phyloP scores from a whole-genome alignment of 345 rosid species.

The Heritiera littoralis region DNA sequence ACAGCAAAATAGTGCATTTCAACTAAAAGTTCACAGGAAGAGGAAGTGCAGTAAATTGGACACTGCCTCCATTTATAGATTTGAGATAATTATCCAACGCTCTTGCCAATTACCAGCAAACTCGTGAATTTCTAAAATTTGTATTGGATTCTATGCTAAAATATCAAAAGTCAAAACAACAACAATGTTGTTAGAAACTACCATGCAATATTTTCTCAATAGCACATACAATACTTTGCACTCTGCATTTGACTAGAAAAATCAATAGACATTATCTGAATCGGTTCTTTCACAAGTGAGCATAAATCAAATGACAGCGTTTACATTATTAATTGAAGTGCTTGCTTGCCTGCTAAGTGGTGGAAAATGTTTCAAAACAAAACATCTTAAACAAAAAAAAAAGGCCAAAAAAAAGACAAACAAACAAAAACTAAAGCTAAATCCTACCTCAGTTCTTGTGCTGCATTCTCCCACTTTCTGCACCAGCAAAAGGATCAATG shows the following conservation, averaged over 20 bases:
- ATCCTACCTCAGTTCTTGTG: constrained; percentile 75
- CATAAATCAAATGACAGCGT: neutral
- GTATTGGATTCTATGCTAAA: neutral
- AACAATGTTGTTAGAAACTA: neutral
- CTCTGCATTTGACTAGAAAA: neutral
- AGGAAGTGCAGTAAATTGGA: neutral
- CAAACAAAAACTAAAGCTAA: neutral
- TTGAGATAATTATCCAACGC: no score
- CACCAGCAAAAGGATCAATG: constrained; percentile 89
- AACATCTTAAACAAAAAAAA: no score
- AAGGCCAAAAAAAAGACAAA: no score
- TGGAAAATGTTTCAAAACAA: neutral
- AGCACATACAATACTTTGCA: neutral
- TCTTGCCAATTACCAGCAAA: no score
- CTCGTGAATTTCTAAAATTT: no score
- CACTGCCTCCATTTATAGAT: no score
- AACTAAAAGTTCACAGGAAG: neutral
- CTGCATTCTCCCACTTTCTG: constrained; percentile 94
- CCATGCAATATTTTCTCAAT: neutral
- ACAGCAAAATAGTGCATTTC: neutral
- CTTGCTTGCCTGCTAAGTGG: neutral
- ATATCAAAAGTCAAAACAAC: neutral
- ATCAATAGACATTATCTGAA: neutral
- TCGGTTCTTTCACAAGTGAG: neutral
- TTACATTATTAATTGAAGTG: constrained; percentile 10